phyloP scores from a whole-genome alignment of 2,329 filamentous ascomycete genomes.

The Trichoderma breve region DNA sequence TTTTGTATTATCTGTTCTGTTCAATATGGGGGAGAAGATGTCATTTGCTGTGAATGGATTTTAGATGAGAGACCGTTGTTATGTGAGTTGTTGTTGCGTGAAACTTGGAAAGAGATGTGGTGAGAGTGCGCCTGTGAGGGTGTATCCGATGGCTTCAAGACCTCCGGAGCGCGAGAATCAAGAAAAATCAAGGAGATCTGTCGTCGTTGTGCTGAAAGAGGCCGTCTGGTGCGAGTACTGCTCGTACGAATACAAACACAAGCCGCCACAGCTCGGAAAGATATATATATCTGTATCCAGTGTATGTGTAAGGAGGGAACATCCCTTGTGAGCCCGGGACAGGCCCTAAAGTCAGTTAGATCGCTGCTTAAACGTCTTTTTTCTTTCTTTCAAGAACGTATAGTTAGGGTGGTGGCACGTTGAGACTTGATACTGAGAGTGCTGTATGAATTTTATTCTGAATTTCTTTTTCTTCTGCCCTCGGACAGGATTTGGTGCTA shows the following conservation, averaged over 20 bases:
- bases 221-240: not conserved
- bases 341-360: conserved; percentile 18
- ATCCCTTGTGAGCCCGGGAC: conserved; percentile 6
- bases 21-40: not conserved
- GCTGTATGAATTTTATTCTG: not conserved
- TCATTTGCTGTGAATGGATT: not conserved
- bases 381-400: not conserved
- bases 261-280: not conserved
- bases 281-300: not conserved
- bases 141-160: not conserved
- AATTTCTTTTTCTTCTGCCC: not conserved
- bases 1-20: not conserved
- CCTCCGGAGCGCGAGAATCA: not conserved
- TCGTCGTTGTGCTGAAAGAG: not conserved
- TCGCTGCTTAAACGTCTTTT: not conserved
- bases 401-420: not conserved
- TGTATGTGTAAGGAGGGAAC: conserved; percentile 5
- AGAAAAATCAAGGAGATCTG: fast-evolving
- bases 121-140: not conserved
- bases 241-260: not conserved
- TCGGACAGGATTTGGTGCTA: not conserved
- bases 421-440: not conserved
- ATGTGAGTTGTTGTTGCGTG: not conserved
- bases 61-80: not conserved
- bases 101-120: not conserved